Percentiles rank a stretch among this genome's conserved stretches.
Conservation (phyloP, 2,329 filamentous ascomycete genomes). For the Hysterium pulicare region DNA sequence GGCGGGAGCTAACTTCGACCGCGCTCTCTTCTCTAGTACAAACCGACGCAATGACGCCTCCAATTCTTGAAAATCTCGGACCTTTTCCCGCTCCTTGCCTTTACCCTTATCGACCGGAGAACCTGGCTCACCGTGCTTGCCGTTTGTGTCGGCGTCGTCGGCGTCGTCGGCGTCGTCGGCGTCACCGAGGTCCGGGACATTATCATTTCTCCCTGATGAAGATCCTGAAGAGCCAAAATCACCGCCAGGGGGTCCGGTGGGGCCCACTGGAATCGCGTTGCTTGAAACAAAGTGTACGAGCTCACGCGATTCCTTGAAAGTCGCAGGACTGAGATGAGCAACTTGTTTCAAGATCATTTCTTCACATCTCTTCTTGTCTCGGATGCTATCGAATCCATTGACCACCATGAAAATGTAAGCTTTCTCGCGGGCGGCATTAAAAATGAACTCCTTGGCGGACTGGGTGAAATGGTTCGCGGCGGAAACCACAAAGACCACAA, state of each 20-base stretch:
- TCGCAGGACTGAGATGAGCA: constrained; percentile 79
- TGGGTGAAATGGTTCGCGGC: constrained; percentile 97
- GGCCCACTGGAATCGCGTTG: constrained; percentile 79
- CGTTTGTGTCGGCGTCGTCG: constrained; percentile 54
- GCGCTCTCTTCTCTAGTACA: constrained; percentile 90
- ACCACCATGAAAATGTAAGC: constrained; percentile 99
- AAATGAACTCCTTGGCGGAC: constrained; percentile 96
- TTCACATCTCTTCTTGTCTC: constrained; percentile 85
- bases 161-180: constrained; percentile 43
- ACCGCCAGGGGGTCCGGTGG: constrained; percentile 55
- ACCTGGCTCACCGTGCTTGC: constrained; percentile 49
- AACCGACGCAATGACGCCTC: constrained; percentile 88
- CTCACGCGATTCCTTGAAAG: constrained; percentile 86
- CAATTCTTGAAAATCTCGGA: constrained; percentile 83
- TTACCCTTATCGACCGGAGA: constrained; percentile 68
- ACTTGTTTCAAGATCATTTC: constrained; percentile 93
- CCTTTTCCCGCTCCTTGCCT: constrained; percentile 69
- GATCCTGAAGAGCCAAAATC: constrained; percentile 48
- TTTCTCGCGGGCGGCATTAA: constrained; percentile 92
- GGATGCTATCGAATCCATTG: constrained; percentile 92
- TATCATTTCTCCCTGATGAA: constrained; percentile 19
- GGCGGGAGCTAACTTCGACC: constrained; percentile 92
- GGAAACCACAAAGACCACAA: constrained; percentile 96
- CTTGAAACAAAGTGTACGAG: constrained; percentile 98
- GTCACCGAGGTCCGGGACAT: constrained; percentile 35